Percentiles rank a stretch among this genome's conserved stretches.
phyloP scores from a whole-genome alignment of 1,139 yeast genomes.

The Debaryomycetaceae sp. region DNA sequence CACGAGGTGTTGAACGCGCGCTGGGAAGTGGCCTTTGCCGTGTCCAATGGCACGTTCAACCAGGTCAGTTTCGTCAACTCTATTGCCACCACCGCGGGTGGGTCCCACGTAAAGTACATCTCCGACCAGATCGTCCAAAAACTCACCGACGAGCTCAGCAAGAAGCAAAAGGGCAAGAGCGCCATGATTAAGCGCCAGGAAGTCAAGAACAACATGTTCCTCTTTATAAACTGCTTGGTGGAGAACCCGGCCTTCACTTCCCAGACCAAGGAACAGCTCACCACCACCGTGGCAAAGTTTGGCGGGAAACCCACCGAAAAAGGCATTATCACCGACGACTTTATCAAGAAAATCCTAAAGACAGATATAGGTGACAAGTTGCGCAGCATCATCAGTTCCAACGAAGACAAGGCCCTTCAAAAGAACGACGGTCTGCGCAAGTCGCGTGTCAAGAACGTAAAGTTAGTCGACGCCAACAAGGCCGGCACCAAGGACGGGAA shows the following conservation, averaged over 20 bases:
- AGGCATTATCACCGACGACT: conserved; percentile 59
- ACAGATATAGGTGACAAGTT: conserved; percentile 80
- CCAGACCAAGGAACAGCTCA: conserved; percentile 92
- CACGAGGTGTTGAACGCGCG: conserved; percentile 64
- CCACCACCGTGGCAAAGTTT: conserved; percentile 80
- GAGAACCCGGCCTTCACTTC: conserved; percentile 97
- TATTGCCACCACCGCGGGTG: conserved; percentile 95
- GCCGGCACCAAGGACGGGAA: conserved; percentile 94
- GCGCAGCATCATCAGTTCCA: conserved; percentile 71
- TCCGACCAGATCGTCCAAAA: conserved; percentile 77
- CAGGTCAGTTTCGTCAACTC: conserved; percentile 97
- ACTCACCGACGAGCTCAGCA: conserved; percentile 47
- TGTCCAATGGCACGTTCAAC: conserved; percentile 81
- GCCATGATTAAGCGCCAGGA: conserved; percentile 80
- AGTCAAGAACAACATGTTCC: conserved; percentile 79
- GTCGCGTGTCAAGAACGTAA: conserved; percentile 79
- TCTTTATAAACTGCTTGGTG: conserved; percentile 83
- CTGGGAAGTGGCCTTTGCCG: conserved; percentile 96
- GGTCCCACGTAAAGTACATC: conserved; percentile 85
- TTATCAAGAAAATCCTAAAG: conserved; percentile 56
- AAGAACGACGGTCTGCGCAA: conserved; percentile 87
- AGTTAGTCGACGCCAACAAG: conserved; percentile 89
- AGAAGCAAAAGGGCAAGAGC: conserved; percentile 63
- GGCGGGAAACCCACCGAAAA: conserved; percentile 62
- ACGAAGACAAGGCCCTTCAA: conserved; percentile 79